Conservation (phyloP, 2,329 filamentous ascomycete species). For the Davidsoniella neocaledoniae region DNA sequence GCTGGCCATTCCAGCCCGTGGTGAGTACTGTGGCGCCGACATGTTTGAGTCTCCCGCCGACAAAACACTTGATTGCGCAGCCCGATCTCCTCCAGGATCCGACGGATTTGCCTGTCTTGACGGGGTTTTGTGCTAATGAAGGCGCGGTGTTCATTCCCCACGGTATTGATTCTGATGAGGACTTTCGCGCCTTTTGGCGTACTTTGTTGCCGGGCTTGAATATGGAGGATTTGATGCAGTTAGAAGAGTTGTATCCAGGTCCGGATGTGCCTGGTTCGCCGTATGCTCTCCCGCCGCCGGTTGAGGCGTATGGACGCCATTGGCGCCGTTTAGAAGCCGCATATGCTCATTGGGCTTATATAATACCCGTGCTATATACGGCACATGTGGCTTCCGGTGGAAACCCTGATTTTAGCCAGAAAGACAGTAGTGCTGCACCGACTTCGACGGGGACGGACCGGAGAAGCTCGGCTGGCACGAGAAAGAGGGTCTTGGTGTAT, state of each 20-base stretch:
- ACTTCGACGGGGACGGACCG: no score
- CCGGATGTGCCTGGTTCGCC: conserved; percentile 25
- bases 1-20: conserved; percentile 52
- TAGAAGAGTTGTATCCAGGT: conserved; percentile 47
- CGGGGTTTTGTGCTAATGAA: conserved; percentile 56
- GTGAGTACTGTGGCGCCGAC: conserved; percentile 38
- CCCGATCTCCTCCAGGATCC: conserved; percentile 36
- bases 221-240: conserved; percentile 31
- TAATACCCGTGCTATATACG: conserved; percentile 45
- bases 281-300: conserved; percentile 23
- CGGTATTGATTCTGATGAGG: conserved; percentile 26
- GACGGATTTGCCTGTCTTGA: conserved; percentile 31
- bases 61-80: conserved; percentile 15
- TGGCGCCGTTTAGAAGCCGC: conserved; percentile 41
- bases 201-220: conserved; percentile 38
- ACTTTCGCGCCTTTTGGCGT: conserved; percentile 45
- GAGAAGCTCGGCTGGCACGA: no score
- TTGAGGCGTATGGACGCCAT: conserved; percentile 29
- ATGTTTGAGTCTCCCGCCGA: conserved; percentile 23
- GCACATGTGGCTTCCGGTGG: conserved; percentile 23
- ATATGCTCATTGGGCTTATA: conserved; percentile 48
- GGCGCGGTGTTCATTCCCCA: conserved; percentile 46
- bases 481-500: conserved; percentile 32
- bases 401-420: no score
- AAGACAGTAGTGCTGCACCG: no score